These are phyloP conservation scores for Saturnispora silvae DNA, from an alignment of 805 yeast species.

Conservation along the genomic window DNA sequence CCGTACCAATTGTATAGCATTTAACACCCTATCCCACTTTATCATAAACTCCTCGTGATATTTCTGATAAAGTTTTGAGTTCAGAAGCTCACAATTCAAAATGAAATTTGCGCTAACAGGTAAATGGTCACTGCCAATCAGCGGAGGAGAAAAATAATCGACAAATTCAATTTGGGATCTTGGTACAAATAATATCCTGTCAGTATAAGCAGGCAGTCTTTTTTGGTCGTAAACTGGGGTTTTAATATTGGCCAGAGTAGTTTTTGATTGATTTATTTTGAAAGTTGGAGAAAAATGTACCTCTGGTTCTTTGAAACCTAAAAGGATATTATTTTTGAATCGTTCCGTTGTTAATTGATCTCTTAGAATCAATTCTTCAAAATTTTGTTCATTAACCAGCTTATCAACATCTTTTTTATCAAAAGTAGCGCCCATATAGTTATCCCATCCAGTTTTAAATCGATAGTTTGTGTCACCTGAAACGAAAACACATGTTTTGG, in stretches of 20 bases:
- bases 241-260: background rate
- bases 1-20: slow-evolving; percentile 28
- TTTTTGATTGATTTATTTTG: slow-evolving; percentile 20
- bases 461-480: slow-evolving; percentile 52
- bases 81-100: slow-evolving; percentile 26
- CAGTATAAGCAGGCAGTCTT: slow-evolving; percentile 51
- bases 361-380: slow-evolving; percentile 26
- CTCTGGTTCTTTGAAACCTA: slow-evolving; percentile 37
- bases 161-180: slow-evolving; percentile 12
- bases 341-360: slow-evolving; percentile 35
- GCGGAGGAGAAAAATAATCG: slow-evolving; percentile 16
- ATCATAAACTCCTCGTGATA: slow-evolving; percentile 26
- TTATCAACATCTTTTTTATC: slow-evolving; percentile 7
- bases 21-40: slow-evolving; percentile 17
- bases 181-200: slow-evolving; percentile 36
- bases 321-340: slow-evolving; percentile 26
- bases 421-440: slow-evolving; percentile 6
- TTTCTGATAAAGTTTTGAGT: slow-evolving; percentile 29
- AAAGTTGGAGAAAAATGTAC: slow-evolving; percentile 47
- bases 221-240: slow-evolving; percentile 19
- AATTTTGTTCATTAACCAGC: slow-evolving; percentile 18
- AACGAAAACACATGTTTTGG: slow-evolving; percentile 21
- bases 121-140: slow-evolving; percentile 40
- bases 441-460: slow-evolving; percentile 16
- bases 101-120: slow-evolving; percentile 37